Evolutionary conservation across 139 green algal species (phyloP), one percentile per base, ranked within the genome.

Genomic region (Desmodesmus armatus): DNA sequence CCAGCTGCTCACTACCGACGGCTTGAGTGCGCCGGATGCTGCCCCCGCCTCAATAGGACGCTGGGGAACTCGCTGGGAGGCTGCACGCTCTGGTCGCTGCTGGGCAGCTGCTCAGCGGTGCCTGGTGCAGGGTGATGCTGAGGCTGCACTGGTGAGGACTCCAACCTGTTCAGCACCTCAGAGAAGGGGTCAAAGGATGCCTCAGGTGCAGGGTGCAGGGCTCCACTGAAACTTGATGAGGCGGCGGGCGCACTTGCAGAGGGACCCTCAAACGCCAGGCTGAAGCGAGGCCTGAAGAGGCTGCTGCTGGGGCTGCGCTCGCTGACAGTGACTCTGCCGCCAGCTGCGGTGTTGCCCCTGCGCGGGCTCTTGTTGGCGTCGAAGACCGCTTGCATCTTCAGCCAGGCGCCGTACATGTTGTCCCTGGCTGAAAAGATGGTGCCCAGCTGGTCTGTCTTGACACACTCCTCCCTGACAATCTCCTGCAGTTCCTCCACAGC

Each of bases 371-470:
- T 83, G 58, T 58, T 60, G n/a, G 58, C 47, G 15, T 84, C 78
- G 67, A 84, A 84, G 9, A 84, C 78, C 27, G 78, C 43, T n/a
- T 76, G 78, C 78, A 84, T 77, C 55, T 63, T 84, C 23, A 65
- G 29, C 78, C 78, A 84, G 1, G 47, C 44, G 11, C 47, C 73
- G 29, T 65, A 75, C 39, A 65, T 84, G 78, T 43, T 66, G 41
- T 77, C 67, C 33, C 62, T 41, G 17, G 73, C 73, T 43, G 73
- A 43, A 67, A 80, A 80, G 29, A 80, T 80, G 17, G 17, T 11
- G 19, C 31, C 73, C 21, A 80, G 73, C 73, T 80, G 73, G 73
- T 63, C 41, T 6, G 73, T 80, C 7, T 63, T 80, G 47, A 80
- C 7, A 31, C 73, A 80, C 17, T 44, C 44, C 44, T 80, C 60